Base-by-base conservation (phyloP, 495 filamentous ascomycete genomes). In the Staphylotrichum longicolle region DNA sequence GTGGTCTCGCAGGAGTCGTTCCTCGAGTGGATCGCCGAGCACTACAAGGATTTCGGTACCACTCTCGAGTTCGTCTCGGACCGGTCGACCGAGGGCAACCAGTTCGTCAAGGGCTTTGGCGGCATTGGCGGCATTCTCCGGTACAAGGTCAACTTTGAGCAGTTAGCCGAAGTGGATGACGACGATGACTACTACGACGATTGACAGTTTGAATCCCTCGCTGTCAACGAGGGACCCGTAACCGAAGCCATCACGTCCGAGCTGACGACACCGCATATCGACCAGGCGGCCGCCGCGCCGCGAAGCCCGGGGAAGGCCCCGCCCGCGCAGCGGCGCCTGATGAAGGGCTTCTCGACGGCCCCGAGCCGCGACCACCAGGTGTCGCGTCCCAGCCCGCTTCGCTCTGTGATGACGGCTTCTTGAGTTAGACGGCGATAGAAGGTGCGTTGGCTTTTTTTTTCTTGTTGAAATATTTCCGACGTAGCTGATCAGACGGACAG, bases 101-200 rank as follows among this genome's bases (percentile, higher is more conserved):
- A 98, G 80, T 98, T 98, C 79, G 94, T 98, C 68, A 97, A 96
- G 79, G 94, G 94, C 58, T 98, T 98, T 71, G 94, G 94, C 86
- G 94, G 94, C 69, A 95, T 98, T 66, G 94, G 94, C 61, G 93
- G 93, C 50, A 87, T 98, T 67, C 86, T 98, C 71, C 90, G 94
- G 63, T 98, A 98, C 86, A 98, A 97, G 81, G 90, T 98, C 80
- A 98, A 98, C 81, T 98, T 98, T 80, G 94, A 98, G 79, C 95
- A 98, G 75, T 85, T 98, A 74, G 90, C 89, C 69, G 95, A 98
- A 76, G 84, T 87, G 68, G 87, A 90, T 75, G 93, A 96, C 76
- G 94, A 98, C 76, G 94, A 98, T 81, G 93, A 98, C 70, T 97
- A 96, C 81, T 98, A 98, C 78, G 94, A 98, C 80, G 92, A 96